Evolutionary conservation across 2,329 filamentous ascomycete genomes (phyloP).

Genomic region (Blastomyces gilchristii): DNA sequence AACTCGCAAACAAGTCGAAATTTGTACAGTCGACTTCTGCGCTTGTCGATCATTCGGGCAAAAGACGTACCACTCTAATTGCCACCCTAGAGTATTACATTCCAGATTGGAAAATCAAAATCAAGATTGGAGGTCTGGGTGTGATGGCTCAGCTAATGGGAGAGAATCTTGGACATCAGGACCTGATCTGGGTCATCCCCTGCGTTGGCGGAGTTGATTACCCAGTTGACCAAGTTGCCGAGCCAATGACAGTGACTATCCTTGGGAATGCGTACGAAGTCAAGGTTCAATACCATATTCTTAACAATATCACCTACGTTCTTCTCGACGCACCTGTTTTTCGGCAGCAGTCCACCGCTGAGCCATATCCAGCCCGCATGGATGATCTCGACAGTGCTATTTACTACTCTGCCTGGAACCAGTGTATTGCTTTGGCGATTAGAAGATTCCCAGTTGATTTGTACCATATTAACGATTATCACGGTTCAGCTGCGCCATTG

Average conservation of each 20-base stretch:
- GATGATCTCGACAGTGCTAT: constrained; percentile 58
- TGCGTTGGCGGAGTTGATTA: constrained; percentile 56
- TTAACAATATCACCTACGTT: constrained; percentile 58
- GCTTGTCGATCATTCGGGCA: constrained; percentile 25
- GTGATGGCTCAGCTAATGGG: constrained; percentile 63
- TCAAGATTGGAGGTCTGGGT: constrained; percentile 60
- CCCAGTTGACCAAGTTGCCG: constrained; percentile 47
- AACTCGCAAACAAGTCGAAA: constrained; percentile 27
- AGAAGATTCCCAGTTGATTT: constrained; percentile 52
- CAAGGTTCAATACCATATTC: constrained; percentile 52
- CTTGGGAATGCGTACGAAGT: constrained; percentile 52
- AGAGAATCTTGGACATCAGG: constrained; percentile 53
- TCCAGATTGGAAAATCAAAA: constrained; percentile 59
- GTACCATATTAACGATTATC: constrained; percentile 60
- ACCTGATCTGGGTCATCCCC: constrained; percentile 56
- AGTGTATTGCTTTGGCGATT: constrained; percentile 55
- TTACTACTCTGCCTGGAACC: constrained; percentile 61
- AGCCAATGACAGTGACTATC: constrained; percentile 53
- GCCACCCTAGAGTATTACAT: constrained; percentile 65
- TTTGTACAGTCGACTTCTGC: constrained; percentile 30
- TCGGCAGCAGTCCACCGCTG: constrained; percentile 50
- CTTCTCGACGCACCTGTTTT: constrained; percentile 58
- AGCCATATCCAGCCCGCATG: constrained; percentile 59
- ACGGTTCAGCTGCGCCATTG: constrained; percentile 52
- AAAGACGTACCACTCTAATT: constrained; percentile 50